Evolutionary conservation across 1,284 basidiomycete species (phyloP).

Genomic region (Boletellus deceptivus): DNA sequence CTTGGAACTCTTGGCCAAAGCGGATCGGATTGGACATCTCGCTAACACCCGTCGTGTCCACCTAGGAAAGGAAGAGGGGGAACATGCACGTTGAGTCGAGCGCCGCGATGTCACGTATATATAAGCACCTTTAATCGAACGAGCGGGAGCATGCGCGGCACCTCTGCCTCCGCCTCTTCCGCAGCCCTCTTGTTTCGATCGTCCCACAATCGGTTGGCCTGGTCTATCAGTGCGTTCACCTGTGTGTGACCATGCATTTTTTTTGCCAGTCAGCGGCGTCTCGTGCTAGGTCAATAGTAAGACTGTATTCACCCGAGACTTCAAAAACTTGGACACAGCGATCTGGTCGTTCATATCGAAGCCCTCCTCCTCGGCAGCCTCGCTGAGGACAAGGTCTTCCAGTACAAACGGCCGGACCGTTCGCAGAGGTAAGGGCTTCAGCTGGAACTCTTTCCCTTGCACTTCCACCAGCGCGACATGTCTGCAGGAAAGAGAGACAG

Average conservation of each 20-base stretch:
- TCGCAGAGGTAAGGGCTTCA: slow-evolving; percentile 83
- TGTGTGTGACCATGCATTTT: slow-evolving; percentile 36
- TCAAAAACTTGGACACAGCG: slow-evolving; percentile 78
- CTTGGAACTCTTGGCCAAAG: slow-evolving; percentile 94
- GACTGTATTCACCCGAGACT: slow-evolving; percentile 50
- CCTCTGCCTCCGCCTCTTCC: slow-evolving; percentile 66
- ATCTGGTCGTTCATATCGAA: slow-evolving; percentile 80
- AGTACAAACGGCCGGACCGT: slow-evolving; percentile 96
- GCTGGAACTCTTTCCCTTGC: slow-evolving; percentile 82
- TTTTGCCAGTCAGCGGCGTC: not conserved
- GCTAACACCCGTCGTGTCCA: slow-evolving; percentile 86
- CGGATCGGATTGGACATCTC: slow-evolving; percentile 94
- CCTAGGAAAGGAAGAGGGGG: slow-evolving; percentile 41
- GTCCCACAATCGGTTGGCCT: slow-evolving; percentile 78
- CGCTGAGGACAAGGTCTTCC: slow-evolving; percentile 75
- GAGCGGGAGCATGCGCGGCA: slow-evolving; percentile 80
- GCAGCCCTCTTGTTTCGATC: slow-evolving; percentile 67
- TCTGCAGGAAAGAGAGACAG: slow-evolving; percentile 40
- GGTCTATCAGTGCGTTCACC: slow-evolving; percentile 79
- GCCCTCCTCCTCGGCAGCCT: slow-evolving; percentile 72
- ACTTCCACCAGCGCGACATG: slow-evolving; percentile 87
- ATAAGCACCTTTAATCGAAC: slow-evolving; percentile 75
- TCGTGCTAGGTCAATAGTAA: not conserved
- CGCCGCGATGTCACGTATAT: too few relatives aligned
- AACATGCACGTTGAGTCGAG: too few relatives aligned